These are phyloP conservation scores for Aspergillus avenaceus DNA, from an alignment of 495 filamentous ascomycete genomes.

Conservation along the genomic window DNA sequence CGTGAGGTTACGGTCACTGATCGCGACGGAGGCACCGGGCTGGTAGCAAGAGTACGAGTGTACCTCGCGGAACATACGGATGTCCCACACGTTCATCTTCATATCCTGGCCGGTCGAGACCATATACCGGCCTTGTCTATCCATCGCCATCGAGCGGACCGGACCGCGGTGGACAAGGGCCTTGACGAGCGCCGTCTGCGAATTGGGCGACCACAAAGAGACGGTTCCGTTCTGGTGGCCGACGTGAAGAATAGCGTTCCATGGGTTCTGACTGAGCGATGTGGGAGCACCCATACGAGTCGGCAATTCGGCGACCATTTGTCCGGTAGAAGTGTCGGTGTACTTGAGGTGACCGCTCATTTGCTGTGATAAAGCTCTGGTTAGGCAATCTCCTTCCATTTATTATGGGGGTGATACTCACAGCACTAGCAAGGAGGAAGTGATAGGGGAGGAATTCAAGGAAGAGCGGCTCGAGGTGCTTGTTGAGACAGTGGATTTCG, in stretches of 20 bases:
- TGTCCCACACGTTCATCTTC: slow-evolving; percentile 94
- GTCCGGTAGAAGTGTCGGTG: slow-evolving; percentile 90
- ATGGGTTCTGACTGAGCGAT: slow-evolving; percentile 78
- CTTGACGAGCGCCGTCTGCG: slow-evolving; percentile 80
- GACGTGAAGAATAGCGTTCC: slow-evolving; percentile 85
- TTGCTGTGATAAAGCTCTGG: slow-evolving; percentile 41
- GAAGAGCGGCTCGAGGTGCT: slow-evolving; percentile 87
- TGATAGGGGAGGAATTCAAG: slow-evolving; percentile 97
- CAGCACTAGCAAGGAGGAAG: slow-evolving; percentile 83
- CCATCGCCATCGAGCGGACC: slow-evolving; percentile 80
- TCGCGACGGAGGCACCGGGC: slow-evolving; percentile 78
- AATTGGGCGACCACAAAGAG: slow-evolving; percentile 94
- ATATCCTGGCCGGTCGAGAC: slow-evolving; percentile 86
- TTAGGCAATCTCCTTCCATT: not conserved
- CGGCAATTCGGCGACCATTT: slow-evolving; percentile 74
- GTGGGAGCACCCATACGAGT: slow-evolving; percentile 83
- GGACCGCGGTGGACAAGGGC: slow-evolving; percentile 91
- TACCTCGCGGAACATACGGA: slow-evolving; percentile 89
- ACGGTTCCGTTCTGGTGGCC: slow-evolving; percentile 95
- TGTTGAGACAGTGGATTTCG: slow-evolving; percentile 84
- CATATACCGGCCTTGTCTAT: slow-evolving; percentile 93
- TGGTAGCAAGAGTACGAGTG: slow-evolving; percentile 84
- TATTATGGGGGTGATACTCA: slow-evolving; percentile 33
- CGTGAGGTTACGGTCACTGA: slow-evolving; percentile 82
- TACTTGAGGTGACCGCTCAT: slow-evolving; percentile 87